Evolutionary conservation across 805 yeast species (phyloP).

Genomic region (Hemisphaericaspora nanyangensis): DNA sequence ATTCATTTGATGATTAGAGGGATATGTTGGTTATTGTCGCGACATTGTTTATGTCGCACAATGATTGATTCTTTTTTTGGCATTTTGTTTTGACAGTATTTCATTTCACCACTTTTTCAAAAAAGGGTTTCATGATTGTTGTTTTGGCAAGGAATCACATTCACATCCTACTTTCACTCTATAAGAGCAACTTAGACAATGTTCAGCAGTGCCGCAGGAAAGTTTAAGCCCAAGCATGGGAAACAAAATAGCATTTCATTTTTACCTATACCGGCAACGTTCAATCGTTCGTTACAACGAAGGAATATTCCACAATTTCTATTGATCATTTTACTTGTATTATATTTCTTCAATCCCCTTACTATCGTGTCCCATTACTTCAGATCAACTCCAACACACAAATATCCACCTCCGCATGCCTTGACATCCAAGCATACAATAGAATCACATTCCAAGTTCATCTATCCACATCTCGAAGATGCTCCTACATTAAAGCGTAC

Average conservation of each 20-base stretch:
- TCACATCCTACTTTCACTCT: too few relatives aligned
- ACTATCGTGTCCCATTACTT: constrained; percentile 8
- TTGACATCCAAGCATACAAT: constrained; percentile 30
- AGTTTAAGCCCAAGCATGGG: constrained; percentile 26
- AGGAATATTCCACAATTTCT: constrained; percentile 12
- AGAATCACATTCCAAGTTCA: constrained; percentile 48
- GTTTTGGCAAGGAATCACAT: too few relatives aligned
- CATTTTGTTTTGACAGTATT: too few relatives aligned
- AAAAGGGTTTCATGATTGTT: too few relatives aligned
- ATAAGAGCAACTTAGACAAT: neutral
- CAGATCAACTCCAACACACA: constrained; percentile 1
- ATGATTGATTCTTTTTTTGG: too few relatives aligned
- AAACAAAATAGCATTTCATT: constrained; percentile 12
- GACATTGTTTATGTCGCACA: too few relatives aligned
- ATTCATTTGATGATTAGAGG: too few relatives aligned
- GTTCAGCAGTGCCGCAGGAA: neutral
- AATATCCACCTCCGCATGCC: constrained; percentile 32
- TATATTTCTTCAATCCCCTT: constrained; percentile 21
- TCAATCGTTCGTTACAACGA: constrained; percentile 14
- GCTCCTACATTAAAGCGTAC: constrained; percentile 58
- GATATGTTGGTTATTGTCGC: too few relatives aligned
- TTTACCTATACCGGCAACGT: constrained; percentile 29
- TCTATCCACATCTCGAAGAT: constrained; percentile 75
- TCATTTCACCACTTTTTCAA: too few relatives aligned
- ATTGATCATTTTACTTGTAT: constrained; percentile 13